phyloP scores from a whole-genome alignment of 768 basidiomycete genomes.

The Mycena albidolilacea region DNA sequence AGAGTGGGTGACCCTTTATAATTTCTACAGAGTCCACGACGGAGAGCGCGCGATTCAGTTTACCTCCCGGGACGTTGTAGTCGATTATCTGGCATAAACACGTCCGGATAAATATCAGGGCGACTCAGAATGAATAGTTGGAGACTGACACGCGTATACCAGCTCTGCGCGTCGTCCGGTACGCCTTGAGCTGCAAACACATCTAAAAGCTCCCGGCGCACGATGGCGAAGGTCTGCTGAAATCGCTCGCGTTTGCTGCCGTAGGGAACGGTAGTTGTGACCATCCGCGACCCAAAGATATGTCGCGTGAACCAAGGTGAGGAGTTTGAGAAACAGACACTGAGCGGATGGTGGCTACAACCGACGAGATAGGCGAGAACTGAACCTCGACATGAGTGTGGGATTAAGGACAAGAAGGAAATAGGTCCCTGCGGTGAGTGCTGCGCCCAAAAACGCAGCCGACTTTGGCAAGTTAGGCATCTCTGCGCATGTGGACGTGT shows the following conservation, averaged over 20 bases:
- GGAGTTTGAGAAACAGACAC: background rate
- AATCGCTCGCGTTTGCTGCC: constrained; percentile 68
- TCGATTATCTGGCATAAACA: constrained; percentile 75
- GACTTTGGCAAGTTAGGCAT: background rate
- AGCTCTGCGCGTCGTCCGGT: constrained; percentile 86
- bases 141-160: constrained; percentile 82
- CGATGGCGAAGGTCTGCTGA: constrained; percentile 74
- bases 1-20: constrained; percentile 76
- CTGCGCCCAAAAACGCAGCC: background rate
- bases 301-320: background rate
- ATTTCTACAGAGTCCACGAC: constrained; percentile 95
- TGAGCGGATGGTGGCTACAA: background rate
- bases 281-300: background rate
- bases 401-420: background rate
- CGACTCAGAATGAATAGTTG: background rate
- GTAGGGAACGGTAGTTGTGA: background rate
- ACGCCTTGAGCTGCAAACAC: constrained; percentile 80
- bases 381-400: background rate
- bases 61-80: constrained; percentile 95
- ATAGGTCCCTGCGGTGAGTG: background rate
- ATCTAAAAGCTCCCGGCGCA: constrained; percentile 85
- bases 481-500: background rate
- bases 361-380: constrained; percentile 8
- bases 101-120: background rate
- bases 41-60: constrained; percentile 96